Conservation (phyloP, 805 yeast species). For the Candida maesae region DNA sequence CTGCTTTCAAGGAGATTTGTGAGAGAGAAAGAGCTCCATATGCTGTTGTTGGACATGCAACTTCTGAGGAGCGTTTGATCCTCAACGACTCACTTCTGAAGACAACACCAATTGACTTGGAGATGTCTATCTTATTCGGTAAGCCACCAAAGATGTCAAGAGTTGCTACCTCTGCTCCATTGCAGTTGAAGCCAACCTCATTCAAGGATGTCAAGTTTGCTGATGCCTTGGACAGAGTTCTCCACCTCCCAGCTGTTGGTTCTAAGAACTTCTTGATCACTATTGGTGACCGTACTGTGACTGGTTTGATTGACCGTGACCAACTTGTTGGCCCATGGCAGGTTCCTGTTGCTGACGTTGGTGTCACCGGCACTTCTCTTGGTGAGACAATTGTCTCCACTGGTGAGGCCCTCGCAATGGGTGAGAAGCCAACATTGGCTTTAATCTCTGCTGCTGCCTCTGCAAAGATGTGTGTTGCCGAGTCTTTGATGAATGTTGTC, state of each 20-base stretch:
- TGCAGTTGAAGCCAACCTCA: conserved; percentile 40
- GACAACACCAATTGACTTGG: conserved; percentile 91
- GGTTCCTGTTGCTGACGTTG: conserved; percentile 97
- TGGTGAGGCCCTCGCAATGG: conserved; percentile 99
- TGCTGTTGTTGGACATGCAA: conserved; percentile 94
- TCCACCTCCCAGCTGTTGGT: conserved; percentile 90
- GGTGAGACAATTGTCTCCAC: conserved; percentile 67
- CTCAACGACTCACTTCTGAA: conserved; percentile 74
- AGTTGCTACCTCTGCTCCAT: conserved; percentile 57
- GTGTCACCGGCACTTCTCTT: conserved; percentile 87
- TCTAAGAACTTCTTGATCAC: conserved; percentile 92
- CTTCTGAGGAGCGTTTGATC: conserved; percentile 76
- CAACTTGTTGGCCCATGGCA: conserved; percentile 99
- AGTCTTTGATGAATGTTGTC: conserved; percentile 78
- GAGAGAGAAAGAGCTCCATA: conserved; percentile 93
- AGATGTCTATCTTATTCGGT: conserved; percentile 92
- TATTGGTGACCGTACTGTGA: conserved; percentile 98
- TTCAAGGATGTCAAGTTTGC: conserved; percentile 38
- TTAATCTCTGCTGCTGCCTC: conserved; percentile 85
- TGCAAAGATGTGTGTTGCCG: conserved; percentile 95
- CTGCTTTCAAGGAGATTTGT: conserved; percentile 72
- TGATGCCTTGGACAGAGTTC: conserved; percentile 77
- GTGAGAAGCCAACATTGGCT: conserved; percentile 91
- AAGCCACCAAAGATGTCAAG: conserved; percentile 96
- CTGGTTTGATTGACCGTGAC: conserved; percentile 95